These are phyloP conservation scores for Colletotrichum eremochloae DNA, from an alignment of 2,329 filamentous ascomycete genomes.

Conservation along the genomic window DNA sequence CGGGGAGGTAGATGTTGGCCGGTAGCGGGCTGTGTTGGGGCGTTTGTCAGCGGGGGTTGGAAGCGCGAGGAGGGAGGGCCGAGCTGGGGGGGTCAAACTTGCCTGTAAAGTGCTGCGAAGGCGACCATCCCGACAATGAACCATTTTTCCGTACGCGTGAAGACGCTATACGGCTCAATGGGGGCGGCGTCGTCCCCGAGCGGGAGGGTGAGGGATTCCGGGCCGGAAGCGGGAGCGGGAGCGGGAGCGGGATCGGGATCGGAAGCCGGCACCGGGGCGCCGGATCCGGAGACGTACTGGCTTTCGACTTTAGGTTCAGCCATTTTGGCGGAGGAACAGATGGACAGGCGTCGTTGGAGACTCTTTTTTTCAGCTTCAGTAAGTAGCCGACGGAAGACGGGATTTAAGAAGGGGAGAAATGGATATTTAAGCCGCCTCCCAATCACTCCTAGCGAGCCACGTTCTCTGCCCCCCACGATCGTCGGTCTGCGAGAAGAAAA, in stretches of 20 bases:
- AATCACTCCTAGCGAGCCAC: too few relatives aligned
- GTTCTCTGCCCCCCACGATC: too few relatives aligned
- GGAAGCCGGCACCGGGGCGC: not conserved
- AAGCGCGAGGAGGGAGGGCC: too few relatives aligned
- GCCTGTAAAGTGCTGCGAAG: slow-evolving; percentile 47
- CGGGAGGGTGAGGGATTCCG: slow-evolving; percentile 30
- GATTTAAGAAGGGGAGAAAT: not conserved
- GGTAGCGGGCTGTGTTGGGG: slow-evolving; percentile 47
- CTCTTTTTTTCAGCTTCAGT: too few relatives aligned
- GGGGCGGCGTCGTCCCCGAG: slow-evolving; percentile 1
- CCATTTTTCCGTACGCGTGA: slow-evolving; percentile 47
- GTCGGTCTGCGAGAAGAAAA: slow-evolving; percentile 16
- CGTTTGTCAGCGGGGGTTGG: too few relatives aligned
- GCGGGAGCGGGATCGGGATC: too few relatives aligned
- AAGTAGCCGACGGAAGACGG: too few relatives aligned
- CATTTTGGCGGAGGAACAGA: slow-evolving; percentile 7
- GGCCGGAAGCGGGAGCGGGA: not conserved
- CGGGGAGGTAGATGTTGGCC: slow-evolving; percentile 53
- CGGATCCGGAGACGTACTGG: not conserved
- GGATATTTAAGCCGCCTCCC: too few relatives aligned
- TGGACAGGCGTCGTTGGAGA: not conserved
- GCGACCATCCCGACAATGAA: slow-evolving; percentile 46
- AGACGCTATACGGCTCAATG: slow-evolving; percentile 45
- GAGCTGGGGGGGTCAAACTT: not conserved
- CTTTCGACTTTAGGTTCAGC: slow-evolving; percentile 20